Evolutionary conservation across 2,329 filamentous ascomycete species (phyloP).

Genomic region (Zelopaecilomyces penicillatus): DNA sequence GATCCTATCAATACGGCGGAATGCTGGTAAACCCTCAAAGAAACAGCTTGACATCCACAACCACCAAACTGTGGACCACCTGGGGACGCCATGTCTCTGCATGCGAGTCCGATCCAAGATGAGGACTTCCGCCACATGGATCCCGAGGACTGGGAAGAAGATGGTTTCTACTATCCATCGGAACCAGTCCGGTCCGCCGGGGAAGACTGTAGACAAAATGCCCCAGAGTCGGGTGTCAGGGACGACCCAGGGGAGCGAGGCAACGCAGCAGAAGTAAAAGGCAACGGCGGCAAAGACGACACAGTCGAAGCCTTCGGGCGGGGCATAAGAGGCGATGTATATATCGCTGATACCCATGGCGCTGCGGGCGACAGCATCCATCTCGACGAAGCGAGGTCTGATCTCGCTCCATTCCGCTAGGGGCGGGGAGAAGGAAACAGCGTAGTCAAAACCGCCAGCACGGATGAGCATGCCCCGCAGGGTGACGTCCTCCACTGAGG

Average conservation of each 20-base stretch:
- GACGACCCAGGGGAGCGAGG: conserved; percentile 39
- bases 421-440: conserved; percentile 60
- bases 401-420: conserved; percentile 61
- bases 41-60: conserved; percentile 45
- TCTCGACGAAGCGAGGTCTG: conserved; percentile 61
- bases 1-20: conserved; percentile 42
- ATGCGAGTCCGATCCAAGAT: conserved; percentile 42
- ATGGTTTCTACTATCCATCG: conserved; percentile 51
- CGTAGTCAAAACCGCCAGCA: conserved; percentile 34
- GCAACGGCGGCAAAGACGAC: conserved; percentile 46
- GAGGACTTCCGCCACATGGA: conserved; percentile 59
- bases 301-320: conserved; percentile 37
- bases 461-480: conserved; percentile 56
- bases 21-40: conserved; percentile 44
- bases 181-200: conserved; percentile 50
- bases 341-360: conserved; percentile 50
- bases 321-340: conserved; percentile 31
- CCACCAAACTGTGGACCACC: conserved; percentile 42
- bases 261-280: conserved; percentile 45
- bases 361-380: conserved; percentile 50
- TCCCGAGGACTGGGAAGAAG: conserved; percentile 47
- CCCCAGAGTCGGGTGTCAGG: conserved; percentile 43
- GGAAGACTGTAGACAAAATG: conserved; percentile 42
- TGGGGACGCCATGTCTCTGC: conserved; percentile 37
- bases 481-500: conserved; percentile 57